Base-by-base conservation (phyloP, 2,329 filamentous ascomycete species). In the Hypomyces perniciosus region DNA sequence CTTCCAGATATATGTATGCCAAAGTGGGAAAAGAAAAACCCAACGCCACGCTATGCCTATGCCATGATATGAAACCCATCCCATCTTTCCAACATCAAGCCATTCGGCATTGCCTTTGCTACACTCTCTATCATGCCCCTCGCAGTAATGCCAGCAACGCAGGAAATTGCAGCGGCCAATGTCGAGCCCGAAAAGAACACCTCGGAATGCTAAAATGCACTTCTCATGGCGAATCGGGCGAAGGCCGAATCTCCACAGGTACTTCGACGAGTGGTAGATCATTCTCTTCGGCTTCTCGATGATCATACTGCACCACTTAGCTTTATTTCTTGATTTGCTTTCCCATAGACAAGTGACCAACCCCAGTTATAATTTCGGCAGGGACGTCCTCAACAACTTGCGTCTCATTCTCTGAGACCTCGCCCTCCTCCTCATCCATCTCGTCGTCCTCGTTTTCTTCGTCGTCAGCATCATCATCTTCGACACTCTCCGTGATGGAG, bases 351-450 rank as follows among this genome's bases (percentile, higher is more conserved):
- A 84, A 63, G 54, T 79, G 71, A 66, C 75, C 73, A 67, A 84
- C 65, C 49, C 81, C 81, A 13, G 80, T 83, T 48, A 84, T 83
- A 29, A 81, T 58, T 63, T 84, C 79, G 2, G 79, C 81, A 48
- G 72, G 68, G 8, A 73, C 50, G 57, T 84, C 81, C 53, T 73
- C 66, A 5, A 71, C 63, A 27, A 67, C 47, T 40, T 57, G 47
- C 12, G 59, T 57, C 50, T 56, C 46, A 8, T 54, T 49, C n/a
- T 41, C 44, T 13, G 54, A 45, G 44, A 46, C 50, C 44, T 58
- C 51, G 39, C 57, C 46, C 49, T 54, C 50, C 46, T 61, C 52
- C 34, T 62, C 62, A 20, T 59, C 52, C 12, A 43, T 51, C 4
- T 56, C 49, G 26, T 47, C 55, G 8, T 61, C 60, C 13, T 62